Conservation (phyloP, 495 filamentous ascomycete species). For the Apiosordaria backusii region DNA sequence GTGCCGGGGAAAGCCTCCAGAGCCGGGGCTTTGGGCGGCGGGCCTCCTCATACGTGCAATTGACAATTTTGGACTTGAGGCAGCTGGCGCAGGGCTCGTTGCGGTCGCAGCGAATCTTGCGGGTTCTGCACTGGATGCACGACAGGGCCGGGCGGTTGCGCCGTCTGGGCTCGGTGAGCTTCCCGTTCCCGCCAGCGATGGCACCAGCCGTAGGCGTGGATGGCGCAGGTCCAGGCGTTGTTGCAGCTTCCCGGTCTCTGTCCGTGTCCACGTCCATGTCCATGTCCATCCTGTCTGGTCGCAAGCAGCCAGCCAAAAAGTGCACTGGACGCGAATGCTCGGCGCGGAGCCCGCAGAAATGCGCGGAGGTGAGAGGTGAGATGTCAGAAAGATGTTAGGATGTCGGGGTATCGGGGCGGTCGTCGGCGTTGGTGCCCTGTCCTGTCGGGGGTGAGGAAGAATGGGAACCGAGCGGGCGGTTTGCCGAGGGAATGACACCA, state of each 20-base stretch:
- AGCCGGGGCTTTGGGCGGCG: conserved; percentile 33
- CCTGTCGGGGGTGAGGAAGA: not conserved
- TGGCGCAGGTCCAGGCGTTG: conserved; percentile 13
- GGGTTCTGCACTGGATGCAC: conserved; percentile 51
- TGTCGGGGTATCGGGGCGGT: not conserved
- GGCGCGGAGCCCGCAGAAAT: not conserved
- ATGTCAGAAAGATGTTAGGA: not conserved
- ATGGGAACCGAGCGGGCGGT: not conserved
- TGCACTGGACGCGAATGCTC: not conserved
- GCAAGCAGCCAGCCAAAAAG: not conserved
- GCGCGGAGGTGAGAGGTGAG: not conserved
- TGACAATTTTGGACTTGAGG: conserved; percentile 42
- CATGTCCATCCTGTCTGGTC: not conserved
- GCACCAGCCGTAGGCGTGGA: conserved; percentile 13
- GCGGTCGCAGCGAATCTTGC: conserved; percentile 56
- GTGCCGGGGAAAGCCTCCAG: conserved; percentile 30
- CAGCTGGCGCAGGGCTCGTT: conserved; percentile 51
- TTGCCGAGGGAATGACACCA: not conserved
- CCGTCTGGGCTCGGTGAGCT: conserved; percentile 27
- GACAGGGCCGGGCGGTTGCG: conserved; percentile 47
- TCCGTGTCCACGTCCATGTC: conserved; percentile 24
- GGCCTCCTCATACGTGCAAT: conserved; percentile 43
- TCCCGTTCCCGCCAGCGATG: not conserved
- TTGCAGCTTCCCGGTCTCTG: conserved; percentile 10
- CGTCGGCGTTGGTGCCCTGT: not conserved